A percentile compares a stretch with the other conserved stretches of the same genome.
These are phyloP conservation scores for Jacaranda copaia DNA, from an alignment of 257 asterid genomes.

Conservation along the genomic window DNA sequence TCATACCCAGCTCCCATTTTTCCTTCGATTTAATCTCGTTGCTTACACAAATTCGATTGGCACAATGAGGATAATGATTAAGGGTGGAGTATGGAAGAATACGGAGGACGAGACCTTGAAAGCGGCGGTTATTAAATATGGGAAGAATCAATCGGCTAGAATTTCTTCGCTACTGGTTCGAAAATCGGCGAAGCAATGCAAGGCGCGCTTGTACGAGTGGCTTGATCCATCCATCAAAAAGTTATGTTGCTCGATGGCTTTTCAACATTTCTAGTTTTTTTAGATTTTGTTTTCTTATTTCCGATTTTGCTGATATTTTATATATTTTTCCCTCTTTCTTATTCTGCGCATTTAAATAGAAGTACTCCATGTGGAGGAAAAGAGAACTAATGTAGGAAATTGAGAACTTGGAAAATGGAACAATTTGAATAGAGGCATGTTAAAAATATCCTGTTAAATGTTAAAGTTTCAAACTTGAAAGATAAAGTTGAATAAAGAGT, in stretches of 20 bases:
- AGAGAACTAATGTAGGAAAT: background rate
- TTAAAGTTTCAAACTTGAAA: background rate
- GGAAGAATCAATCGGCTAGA: slow-evolving; percentile 97
- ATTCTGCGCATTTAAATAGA: background rate
- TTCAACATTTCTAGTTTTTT: background rate
- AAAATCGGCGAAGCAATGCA: slow-evolving; percentile 98
- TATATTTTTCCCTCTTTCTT: background rate
- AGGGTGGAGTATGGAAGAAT: slow-evolving; percentile 99
- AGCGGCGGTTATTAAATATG: slow-evolving; percentile 99
- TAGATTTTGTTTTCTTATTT: background rate
- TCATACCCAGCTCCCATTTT: background rate
- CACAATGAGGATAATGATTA: slow-evolving; percentile 95
- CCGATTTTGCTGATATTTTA: background rate
- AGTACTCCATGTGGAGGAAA: background rate
- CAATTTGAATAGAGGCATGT: background rate
- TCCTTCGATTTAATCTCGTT: background rate
- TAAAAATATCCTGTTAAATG: background rate
- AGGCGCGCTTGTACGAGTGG: slow-evolving; percentile 99
- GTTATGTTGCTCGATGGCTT: slow-evolving; percentile 40
- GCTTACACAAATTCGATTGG: slow-evolving; percentile 6
- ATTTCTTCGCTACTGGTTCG: slow-evolving; percentile 94
- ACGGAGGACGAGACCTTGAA: slow-evolving; percentile 97
- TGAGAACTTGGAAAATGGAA: background rate
- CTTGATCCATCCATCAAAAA: slow-evolving; percentile 95
- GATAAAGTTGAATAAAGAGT: background rate